Evolutionary conservation across 805 yeast species (phyloP).

Genomic region (Ascoidea rubescens): DNA sequence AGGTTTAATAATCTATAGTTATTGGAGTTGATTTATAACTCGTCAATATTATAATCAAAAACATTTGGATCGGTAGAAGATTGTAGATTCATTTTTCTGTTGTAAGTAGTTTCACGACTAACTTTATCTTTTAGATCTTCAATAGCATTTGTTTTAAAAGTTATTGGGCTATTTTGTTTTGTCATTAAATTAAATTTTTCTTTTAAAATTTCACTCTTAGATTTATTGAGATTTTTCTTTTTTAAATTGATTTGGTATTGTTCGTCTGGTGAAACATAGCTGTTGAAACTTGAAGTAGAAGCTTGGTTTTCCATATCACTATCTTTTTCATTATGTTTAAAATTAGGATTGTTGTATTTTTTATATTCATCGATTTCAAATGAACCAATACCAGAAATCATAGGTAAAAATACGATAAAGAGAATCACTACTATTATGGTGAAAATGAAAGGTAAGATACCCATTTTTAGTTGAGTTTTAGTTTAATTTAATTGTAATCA

Average conservation of each 20-base stretch:
- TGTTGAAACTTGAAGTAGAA: neutral
- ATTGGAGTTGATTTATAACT: constrained; percentile 13
- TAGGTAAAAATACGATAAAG: constrained; percentile 6
- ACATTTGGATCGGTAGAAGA: constrained; percentile 24
- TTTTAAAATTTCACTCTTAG: constrained; percentile 2
- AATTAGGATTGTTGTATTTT: neutral
- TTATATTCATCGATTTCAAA: constrained; percentile 4
- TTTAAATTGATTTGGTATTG: constrained; percentile 3
- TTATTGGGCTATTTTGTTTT: constrained; percentile 4
- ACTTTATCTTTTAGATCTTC: neutral
- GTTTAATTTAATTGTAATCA: no score
- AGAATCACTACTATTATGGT: constrained; percentile 3
- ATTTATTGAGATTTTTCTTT: neutral
- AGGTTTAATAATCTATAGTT: neutral
- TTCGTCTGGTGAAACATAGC: constrained; percentile 10
- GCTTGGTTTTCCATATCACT: neutral
- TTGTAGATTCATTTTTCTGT: constrained; percentile 1
- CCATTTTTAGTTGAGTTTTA: constrained; percentile 1
- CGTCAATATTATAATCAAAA: constrained; percentile 34
- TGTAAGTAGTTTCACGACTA: neutral
- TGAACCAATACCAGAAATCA: constrained; percentile 8
- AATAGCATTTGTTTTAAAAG: constrained; percentile 6
- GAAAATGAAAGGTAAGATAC: constrained; percentile 5
- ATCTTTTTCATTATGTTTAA: neutral
- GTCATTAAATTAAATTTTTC: constrained; percentile 4